A percentile compares a stretch with the other conserved stretches of the same genome.
Conservation (phyloP, 192 early-diverging fungal species). For the Podochytrium sp. region DNA sequence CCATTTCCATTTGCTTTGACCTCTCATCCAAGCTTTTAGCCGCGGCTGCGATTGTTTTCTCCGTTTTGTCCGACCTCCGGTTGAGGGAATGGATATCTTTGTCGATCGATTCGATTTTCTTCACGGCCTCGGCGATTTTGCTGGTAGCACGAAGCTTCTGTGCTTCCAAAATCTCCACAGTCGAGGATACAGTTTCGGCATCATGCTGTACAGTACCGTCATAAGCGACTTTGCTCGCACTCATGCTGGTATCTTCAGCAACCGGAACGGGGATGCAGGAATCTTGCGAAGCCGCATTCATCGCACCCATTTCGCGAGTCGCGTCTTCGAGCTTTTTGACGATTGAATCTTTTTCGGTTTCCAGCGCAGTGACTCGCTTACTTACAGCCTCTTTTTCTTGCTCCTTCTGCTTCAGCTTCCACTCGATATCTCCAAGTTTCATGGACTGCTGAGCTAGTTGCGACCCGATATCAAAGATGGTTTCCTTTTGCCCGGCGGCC, state of each 20-base stretch:
- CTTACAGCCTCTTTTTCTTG: not conserved
- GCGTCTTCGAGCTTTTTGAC: not conserved
- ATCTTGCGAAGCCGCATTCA: not conserved
- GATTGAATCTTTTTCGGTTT: conserved; percentile 8
- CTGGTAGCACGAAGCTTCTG: not conserved
- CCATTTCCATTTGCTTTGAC: not conserved
- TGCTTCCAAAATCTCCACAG: not conserved
- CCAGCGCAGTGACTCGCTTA: not conserved
- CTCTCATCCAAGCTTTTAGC: not conserved
- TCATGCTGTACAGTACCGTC: too few relatives aligned
- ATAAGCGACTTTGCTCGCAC: not conserved
- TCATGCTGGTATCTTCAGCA: not conserved
- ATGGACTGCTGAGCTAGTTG: conserved; percentile 27
- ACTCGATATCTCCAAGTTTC: conserved; percentile 26
- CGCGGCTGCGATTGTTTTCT: not conserved
- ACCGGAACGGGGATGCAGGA: not conserved
- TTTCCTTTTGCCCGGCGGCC: not conserved
- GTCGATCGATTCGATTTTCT: not conserved
- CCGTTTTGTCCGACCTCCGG: not conserved
- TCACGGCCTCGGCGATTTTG: not conserved
- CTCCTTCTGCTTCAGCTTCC: conserved; percentile 31
- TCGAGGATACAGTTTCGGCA: not conserved
- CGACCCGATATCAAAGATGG: conserved; percentile 16
- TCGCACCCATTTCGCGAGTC: not conserved
- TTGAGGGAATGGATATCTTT: conserved; percentile 3